Percentiles rank a stretch among this genome's conserved stretches.
phyloP scores from a whole-genome alignment of 1,284 basidiomycete species.

The Ustilago nuda region DNA sequence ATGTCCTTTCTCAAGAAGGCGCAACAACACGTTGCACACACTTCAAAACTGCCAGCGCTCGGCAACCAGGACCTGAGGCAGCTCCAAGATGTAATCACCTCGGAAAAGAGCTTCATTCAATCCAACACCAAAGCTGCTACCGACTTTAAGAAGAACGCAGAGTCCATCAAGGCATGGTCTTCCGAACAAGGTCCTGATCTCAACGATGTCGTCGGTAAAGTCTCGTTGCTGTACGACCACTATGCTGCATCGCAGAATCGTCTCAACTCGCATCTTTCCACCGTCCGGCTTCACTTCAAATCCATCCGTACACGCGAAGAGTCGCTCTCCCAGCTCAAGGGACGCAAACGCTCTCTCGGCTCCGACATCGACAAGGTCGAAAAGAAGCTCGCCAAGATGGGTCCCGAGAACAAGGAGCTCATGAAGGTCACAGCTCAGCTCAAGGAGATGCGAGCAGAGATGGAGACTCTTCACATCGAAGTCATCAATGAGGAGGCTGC shows the following conservation, averaged over 20 bases:
- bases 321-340: constrained; percentile 80
- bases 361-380: constrained; percentile 87
- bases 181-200: constrained; percentile 88
- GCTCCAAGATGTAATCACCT: constrained; percentile 87
- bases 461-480: constrained; percentile 79
- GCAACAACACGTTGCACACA: constrained; percentile 77
- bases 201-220: constrained; percentile 80
- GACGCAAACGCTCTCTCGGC: constrained; percentile 77
- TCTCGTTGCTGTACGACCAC: constrained; percentile 78
- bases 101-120: constrained; percentile 84
- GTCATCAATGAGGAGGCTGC: constrained; percentile 85
- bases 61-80: constrained; percentile 85
- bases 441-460: constrained; percentile 81
- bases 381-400: constrained; percentile 90
- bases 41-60: constrained; percentile 77
- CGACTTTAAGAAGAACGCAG: constrained; percentile 79
- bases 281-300: constrained; percentile 76
- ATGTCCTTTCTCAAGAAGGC: constrained; percentile 66
- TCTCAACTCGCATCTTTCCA: constrained; percentile 80
- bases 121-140: constrained; percentile 77
- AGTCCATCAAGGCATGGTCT: constrained; percentile 82
- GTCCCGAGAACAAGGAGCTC: constrained; percentile 86
- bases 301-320: constrained; percentile 86
- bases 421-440: constrained; percentile 80
- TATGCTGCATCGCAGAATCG: constrained; percentile 78